Evolutionary conservation across 345 rosid genomes (phyloP), one percentile per base, ranked within the genome.

Genomic region (Crucihimalaya himalaica): DNA sequence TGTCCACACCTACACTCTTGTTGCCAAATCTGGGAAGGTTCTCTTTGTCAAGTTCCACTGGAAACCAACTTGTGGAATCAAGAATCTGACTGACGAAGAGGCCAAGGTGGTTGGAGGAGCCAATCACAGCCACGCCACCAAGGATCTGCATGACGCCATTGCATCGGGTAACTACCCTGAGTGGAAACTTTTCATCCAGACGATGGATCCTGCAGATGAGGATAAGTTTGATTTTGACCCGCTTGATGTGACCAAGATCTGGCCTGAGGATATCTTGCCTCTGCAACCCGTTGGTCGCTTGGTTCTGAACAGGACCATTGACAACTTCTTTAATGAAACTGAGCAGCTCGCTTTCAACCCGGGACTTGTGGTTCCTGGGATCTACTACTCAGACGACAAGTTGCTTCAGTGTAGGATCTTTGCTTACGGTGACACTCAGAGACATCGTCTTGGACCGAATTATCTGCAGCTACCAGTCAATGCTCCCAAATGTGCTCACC

Each of bases 181-280:
- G 80, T 96, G 99, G 98, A 96, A 85, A 63, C 95, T 96, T 58
- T 90, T 60, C 81, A 86, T 96, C 81, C 98, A 96, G 83, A 86
- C 79, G 0, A 90, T 96, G 20, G 99, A 96, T 79, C 98, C 98
- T 7, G 91, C 85, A 10, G 89, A 84, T 63, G 98, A 96, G 78
- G 93, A 86, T 71, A 86, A 69, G 79, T 90, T 89, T 43, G 98
- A 96, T 75, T 92, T 96, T 56, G 99, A 92, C 71, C 98, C 99
- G 4, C 96, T 96, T 59, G 98, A 96, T 83, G 94, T 89, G 46
- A 96, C 99, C 66, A 96, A 90, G 88, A 89, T 82, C 77, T 96
- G 99, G 99, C 99, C 99, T n/a, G 99, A 96, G 81, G 98, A 96
- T 75, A 84, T 96, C 54, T 72, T 96, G 75, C 99, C 99, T 16